Evolutionary conservation across 345 rosid genomes (phyloP), one percentile per base, ranked within the genome.

Genomic region (Populus simonii): DNA sequence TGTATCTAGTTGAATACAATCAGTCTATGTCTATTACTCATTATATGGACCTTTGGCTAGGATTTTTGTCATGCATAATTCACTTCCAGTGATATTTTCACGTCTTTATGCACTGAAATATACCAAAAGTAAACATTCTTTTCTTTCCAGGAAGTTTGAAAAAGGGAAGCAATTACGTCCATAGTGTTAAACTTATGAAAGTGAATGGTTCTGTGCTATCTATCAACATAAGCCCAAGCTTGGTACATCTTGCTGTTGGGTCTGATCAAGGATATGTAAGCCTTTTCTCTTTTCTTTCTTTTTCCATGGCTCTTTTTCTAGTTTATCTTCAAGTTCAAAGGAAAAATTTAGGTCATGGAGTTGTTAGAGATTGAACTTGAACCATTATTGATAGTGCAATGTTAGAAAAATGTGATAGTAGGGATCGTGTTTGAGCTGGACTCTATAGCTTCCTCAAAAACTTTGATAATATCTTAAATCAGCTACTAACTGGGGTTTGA

Each of bases 181-280:
- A 92, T 11, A 82, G 89, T 79, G 77, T 93, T 55, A 95, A 91
- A 81, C 80, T 81, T 81, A 65, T 87, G 25, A 90, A 92, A 86
- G 89, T 92, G 79, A 90, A 85, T 66, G 99, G 97, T 78, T 71
- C 88, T 59, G 83, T 95, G 62, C 88, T 87, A 61, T 90, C 92
- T 75, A 68, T 95, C 65, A 86, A 79, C 83, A 81, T 82, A 66
- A 85, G 85, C 84, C 85, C 78, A 29, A 87, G 70, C 83, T 84
- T 90, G 4, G 86, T 87, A 41, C 90, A 88, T 85, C 89, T 95
- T 53, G 93, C 92, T 51, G 78, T 92, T 76, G 98, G 98, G 71
- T 79, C 97, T 71, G 97, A 91, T 79, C 89, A 90, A 84, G 99
- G 99, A 91, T 87, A 91, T 82, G 99, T 90, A 89, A 85, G 94